These are phyloP conservation scores for Aphanomyces invadans DNA, from an alignment of 352 stramenopile genomes.

Conservation along the genomic window DNA sequence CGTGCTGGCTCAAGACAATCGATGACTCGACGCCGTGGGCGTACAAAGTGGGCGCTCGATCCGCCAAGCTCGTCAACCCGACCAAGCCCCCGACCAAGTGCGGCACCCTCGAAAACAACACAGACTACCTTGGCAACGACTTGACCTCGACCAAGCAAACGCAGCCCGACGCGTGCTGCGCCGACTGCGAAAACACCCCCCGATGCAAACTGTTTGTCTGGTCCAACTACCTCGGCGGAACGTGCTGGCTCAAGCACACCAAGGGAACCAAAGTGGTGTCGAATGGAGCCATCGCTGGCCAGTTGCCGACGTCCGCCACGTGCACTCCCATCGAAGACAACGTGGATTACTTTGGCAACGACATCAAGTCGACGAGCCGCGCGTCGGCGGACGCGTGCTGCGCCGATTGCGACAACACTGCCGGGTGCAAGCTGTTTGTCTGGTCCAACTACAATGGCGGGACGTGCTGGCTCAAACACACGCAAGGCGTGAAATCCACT, in stretches of 20 bases:
- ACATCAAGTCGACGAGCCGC: neutral
- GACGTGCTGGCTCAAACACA: constrained; percentile 28
- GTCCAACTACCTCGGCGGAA: neutral
- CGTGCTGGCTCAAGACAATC: constrained; percentile 15
- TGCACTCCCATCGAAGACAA: neutral
- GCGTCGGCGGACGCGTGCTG: constrained; percentile 1
- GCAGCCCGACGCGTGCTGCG: constrained; percentile 12
- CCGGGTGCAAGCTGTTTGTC: constrained; percentile 6
- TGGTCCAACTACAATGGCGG: constrained; percentile 22
- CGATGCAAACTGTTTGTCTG: constrained; percentile 16
- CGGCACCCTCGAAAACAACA: neutral
- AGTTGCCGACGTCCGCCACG: neutral
- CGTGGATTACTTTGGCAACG: constrained; percentile 13
- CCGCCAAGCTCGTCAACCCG: neutral
- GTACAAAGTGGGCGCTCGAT: neutral
- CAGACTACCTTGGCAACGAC: constrained; percentile 21
- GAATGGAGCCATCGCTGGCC: neutral
- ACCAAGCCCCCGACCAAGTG: neutral
- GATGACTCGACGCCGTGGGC: neutral
- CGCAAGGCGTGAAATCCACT: neutral
- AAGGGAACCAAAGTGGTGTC: neutral
- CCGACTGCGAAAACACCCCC: constrained; percentile 7
- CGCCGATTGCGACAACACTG: neutral
- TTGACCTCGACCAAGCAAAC: constrained; percentile 5
- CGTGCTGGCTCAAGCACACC: constrained; percentile 16